Evolutionary conservation across 805 yeast genomes (phyloP), one percentile per base, ranked within the genome.

Genomic region (Tetrapisispora pingtungensis): DNA sequence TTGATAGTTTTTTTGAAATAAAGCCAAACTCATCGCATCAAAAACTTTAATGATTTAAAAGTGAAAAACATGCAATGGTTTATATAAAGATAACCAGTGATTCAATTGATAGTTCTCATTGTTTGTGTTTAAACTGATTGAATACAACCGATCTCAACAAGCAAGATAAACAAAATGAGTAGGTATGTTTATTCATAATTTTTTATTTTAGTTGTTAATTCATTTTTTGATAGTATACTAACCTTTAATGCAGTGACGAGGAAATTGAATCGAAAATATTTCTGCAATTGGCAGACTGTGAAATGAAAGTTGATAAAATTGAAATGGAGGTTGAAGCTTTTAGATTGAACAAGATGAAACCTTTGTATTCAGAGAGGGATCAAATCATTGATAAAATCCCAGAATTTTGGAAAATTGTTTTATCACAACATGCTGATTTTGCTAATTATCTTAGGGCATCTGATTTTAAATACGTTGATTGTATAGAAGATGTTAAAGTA

Each of bases 361-460:
- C 78, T 17, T 68, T 84, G 7, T 86, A 77, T 56, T 67, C 58
- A 6, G 63, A 72, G 46, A 70, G 97, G 52, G 70, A 84, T 20
- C 67, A 55, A 7, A 64, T 73, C n/a, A 68, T 80, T 14, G 45
- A 53, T 4, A 59, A 69, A 4, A 74, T 88, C 36, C 87, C 89
- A 1, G 75, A 76, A 50, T 88, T 90, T 62, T 90, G 97, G 97
- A 81, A 84, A 55, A 75, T 82, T 43, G 95, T 84, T 0, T 64
- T 90, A 10, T 87, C 89, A 2, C 86, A 84, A 57, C 83, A 83
- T 55, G 82, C 84, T 42, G 96, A 85, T 51, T 84, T 90, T 58
- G 81, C 84, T 14, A 95, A 88, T 49, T 86, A 76, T 59, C 68
- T 89, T 17, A 72, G 78, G 27, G 77, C 81, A 1, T 84, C 82